phyloP scores from a whole-genome alignment of 345 rosid genomes.

The Mangifera indica region DNA sequence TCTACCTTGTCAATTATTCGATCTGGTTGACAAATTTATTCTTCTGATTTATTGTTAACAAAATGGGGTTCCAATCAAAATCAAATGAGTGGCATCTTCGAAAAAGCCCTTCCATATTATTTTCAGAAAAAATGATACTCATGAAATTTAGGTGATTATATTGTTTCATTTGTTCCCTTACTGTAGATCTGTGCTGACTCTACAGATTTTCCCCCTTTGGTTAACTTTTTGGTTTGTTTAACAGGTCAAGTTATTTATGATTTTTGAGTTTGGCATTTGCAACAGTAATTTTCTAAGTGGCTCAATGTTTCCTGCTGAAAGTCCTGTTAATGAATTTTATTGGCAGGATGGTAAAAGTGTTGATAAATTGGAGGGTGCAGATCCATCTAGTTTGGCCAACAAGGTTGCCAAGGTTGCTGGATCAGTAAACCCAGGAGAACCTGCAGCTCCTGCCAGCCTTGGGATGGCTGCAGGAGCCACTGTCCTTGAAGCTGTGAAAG shows the following conservation, averaged over 20 bases:
- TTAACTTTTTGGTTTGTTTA: background rate
- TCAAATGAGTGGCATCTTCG: background rate
- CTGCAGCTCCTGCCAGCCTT: conserved; percentile 98
- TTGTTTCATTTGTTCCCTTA: background rate
- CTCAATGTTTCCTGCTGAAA: background rate
- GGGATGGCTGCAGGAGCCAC: conserved; percentile 92
- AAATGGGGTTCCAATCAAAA: background rate
- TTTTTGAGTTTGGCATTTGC: background rate
- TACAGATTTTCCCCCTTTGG: background rate
- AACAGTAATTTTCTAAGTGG: background rate
- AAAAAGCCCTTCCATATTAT: background rate
- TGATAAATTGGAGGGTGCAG: conserved; percentile 91
- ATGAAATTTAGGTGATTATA: background rate
- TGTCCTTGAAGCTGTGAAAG: conserved; percentile 72
- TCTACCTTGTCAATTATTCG: background rate
- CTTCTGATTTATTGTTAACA: background rate
- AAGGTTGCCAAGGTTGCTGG: conserved; percentile 81
- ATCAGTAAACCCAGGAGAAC: conserved; percentile 53
- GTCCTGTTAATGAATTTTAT: background rate
- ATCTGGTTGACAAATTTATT: background rate
- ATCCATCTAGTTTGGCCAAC: conserved; percentile 91
- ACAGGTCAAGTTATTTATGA: background rate
- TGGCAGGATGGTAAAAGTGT: conserved; percentile 74
- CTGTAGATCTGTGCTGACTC: background rate
- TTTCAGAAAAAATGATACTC: background rate